Conservation (phyloP, 306 rosid genomes). For the Ceratonia siliqua region DNA sequence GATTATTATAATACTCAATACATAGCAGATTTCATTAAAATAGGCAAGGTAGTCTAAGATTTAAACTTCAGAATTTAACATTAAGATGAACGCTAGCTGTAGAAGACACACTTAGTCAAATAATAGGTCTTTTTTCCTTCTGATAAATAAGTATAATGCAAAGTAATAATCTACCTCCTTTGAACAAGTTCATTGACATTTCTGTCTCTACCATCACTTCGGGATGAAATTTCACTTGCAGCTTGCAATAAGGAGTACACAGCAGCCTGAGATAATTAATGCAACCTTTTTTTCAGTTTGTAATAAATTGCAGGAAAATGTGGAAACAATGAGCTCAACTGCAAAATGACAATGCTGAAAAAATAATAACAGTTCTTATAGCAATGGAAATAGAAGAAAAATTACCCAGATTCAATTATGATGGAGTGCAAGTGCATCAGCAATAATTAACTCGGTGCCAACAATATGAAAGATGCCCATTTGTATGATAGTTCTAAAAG, state of each 20-base stretch:
- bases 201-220: conserved; percentile 70
- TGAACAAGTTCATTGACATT: conserved; percentile 75
- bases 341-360: conserved; percentile 8
- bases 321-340: conserved; percentile 1
- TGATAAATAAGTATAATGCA: conserved; percentile 28
- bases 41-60: not conserved
- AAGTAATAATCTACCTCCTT: conserved; percentile 64
- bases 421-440: conserved; percentile 8
- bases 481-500: not conserved
- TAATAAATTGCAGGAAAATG: conserved; percentile 16
- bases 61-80: conserved; percentile 21
- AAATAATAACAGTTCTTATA: conserved; percentile 17
- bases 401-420: conserved; percentile 16
- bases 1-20: conserved; percentile 15
- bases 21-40: conserved; percentile 8
- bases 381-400: conserved; percentile 30
- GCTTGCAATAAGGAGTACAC: conserved; percentile 89
- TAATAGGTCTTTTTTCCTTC: conserved; percentile 18
- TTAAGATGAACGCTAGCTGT: conserved; percentile 5
- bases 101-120: conserved; percentile 1
- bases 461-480: conserved; percentile 20
- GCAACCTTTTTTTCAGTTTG: conserved; percentile 37
- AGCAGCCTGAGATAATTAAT: conserved; percentile 72
- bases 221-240: conserved; percentile 79
- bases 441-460: conserved; percentile 23